Percentiles rank a stretch among this genome's conserved stretches.
Conservation (phyloP, 2,329 filamentous ascomycete genomes). For the Aspergillus carbonarius region DNA sequence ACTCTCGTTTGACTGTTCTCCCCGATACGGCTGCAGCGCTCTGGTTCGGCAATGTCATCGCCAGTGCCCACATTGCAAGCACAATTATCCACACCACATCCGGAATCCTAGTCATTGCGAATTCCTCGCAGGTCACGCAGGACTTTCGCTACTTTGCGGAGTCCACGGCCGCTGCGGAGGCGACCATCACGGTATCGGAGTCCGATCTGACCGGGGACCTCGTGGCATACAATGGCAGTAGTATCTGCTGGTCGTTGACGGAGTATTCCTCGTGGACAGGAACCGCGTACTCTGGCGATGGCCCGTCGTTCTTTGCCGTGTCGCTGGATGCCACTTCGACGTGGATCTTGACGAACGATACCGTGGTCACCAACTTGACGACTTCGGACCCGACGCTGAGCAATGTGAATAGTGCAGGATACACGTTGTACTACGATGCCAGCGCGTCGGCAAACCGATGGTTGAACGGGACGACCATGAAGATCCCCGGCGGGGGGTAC, state of each 20-base stretch:
- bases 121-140: neutral
- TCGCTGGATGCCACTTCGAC: neutral
- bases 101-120: neutral
- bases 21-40: neutral
- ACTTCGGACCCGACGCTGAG: neutral
- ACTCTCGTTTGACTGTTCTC: neutral
- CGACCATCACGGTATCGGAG: neutral
- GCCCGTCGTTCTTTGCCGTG: neutral
- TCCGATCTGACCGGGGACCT: neutral
- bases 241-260: neutral
- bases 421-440: neutral
- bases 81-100: neutral
- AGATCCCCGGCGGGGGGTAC: neutral
- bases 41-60: neutral
- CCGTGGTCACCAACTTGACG: neutral
- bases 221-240: neutral
- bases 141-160: neutral
- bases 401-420: neutral
- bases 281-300: neutral
- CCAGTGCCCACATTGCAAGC: neutral
- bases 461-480: neutral
- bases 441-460: neutral
- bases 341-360: neutral
- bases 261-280: neutral
- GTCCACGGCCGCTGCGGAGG: neutral